Evolutionary conservation across 1,139 yeast genomes (phyloP).

Genomic region (Zygosaccharomyces pseudobailii): DNA sequence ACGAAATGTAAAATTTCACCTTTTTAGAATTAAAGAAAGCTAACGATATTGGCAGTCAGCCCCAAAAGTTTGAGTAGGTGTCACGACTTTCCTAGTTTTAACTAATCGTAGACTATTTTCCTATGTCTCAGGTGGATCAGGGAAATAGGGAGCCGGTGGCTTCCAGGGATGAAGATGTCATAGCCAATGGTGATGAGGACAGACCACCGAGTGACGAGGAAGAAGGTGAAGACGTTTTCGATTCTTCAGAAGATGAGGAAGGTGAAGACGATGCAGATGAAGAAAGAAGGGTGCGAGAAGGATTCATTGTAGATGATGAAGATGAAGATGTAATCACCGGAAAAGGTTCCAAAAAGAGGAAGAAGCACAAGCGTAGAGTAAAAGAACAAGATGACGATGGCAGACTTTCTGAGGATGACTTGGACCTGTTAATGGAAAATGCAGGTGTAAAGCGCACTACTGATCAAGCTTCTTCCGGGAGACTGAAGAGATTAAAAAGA

Average conservation of each 20-base stretch:
- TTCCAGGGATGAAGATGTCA: conserved; percentile 28
- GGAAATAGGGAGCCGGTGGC: conserved; percentile 8
- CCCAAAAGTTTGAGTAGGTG: background rate
- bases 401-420: conserved; percentile 89
- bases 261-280: conserved; percentile 75
- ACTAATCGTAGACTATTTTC: background rate
- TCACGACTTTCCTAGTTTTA: background rate
- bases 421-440: conserved; percentile 85
- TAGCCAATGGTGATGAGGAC: conserved; percentile 31
- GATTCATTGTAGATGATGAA: conserved; percentile 91
- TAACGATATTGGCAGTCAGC: background rate
- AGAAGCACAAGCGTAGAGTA: conserved; percentile 38
- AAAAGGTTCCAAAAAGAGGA: conserved; percentile 37
- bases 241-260: conserved; percentile 72
- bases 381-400: conserved; percentile 43
- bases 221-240: conserved; percentile 47
- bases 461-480: conserved; percentile 39
- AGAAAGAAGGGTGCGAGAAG: conserved; percentile 75
- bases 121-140: conserved; percentile 13
- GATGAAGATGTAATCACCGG: conserved; percentile 49
- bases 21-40: background rate
- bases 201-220: conserved; percentile 40
- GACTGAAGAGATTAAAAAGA: conserved; percentile 78
- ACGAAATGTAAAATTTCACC: background rate
- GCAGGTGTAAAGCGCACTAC: conserved; percentile 58